Percentiles rank a stretch among this genome's conserved stretches.
These are phyloP conservation scores for Ichthyophthirius multifiliis DNA, from an alignment of 169 alveolate genomes.

Conservation along the genomic window DNA sequence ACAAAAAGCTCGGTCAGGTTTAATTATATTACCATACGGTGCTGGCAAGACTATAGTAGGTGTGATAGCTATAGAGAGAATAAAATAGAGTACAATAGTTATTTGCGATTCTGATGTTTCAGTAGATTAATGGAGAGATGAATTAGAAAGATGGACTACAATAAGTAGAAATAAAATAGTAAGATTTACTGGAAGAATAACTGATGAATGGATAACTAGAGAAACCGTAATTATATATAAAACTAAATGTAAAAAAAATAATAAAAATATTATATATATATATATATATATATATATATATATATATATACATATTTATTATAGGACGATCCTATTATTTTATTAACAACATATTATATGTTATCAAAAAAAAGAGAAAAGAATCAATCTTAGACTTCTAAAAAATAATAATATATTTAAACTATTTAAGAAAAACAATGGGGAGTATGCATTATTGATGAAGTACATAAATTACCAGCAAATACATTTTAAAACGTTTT, in stretches of 20 bases:
- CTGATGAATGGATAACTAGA: slow-evolving; percentile 68
- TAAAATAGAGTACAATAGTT: slow-evolving; percentile 93
- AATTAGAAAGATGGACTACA: slow-evolving; percentile 88
- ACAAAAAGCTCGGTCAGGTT: slow-evolving; percentile 98
- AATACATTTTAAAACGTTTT: slow-evolving; percentile 87
- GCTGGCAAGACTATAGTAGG: slow-evolving; percentile 99
- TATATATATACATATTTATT: too few species aligned
- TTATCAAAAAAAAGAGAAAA: slow-evolving; percentile 89
- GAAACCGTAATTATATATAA: too few species aligned
- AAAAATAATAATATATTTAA: slow-evolving; percentile 49
- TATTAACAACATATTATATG: slow-evolving; percentile 96
- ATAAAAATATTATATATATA: too few species aligned
- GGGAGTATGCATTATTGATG: slow-evolving; percentile 98
- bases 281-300: too few species aligned
- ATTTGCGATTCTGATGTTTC: slow-evolving; percentile 74
- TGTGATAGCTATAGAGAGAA: slow-evolving; percentile 96
- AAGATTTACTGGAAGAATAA: slow-evolving; percentile 94
- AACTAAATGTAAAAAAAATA: too few species aligned
- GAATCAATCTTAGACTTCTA: neutral
- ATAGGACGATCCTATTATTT: slow-evolving; percentile 93
- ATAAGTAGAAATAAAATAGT: slow-evolving; percentile 86
- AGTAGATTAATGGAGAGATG: slow-evolving; percentile 75
- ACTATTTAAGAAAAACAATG: slow-evolving; percentile 92
- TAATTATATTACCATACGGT: slow-evolving; percentile 99
- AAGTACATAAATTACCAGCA: slow-evolving; percentile 99